Evolutionary conservation across 305 asterid genomes (phyloP).

Genomic region (Vinca major): DNA sequence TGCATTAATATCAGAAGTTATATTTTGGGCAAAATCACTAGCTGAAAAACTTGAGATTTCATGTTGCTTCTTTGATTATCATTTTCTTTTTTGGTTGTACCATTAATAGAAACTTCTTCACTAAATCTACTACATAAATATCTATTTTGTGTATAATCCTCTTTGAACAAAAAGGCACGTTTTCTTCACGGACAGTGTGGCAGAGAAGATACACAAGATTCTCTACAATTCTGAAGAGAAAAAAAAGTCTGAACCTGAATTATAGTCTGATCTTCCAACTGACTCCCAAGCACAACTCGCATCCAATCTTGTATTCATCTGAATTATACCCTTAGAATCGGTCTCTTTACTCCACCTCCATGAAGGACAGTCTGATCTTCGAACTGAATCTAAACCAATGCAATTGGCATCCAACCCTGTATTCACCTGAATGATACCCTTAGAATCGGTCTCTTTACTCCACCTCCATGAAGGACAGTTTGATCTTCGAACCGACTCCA

Average conservation of each 20-base stretch:
- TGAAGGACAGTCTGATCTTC: no score
- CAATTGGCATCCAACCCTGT: no score
- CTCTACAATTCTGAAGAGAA: neutral
- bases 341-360: no score
- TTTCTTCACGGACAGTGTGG: neutral
- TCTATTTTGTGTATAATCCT: neutral
- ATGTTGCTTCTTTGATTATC: neutral
- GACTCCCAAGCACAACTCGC: constrained; percentile 9
- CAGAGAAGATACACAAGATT: neutral
- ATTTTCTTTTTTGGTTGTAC: no score
- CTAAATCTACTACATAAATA: neutral
- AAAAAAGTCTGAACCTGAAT: constrained; percentile 18
- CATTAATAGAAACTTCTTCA: neutral
- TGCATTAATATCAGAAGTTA: neutral
- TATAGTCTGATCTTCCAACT: constrained; percentile 16
- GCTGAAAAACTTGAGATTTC: neutral
- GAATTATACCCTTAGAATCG: no score
- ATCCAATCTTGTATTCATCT: no score
- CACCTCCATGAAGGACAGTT: no score
- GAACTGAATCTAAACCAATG: no score
- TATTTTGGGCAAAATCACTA: neutral
- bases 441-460: no score
- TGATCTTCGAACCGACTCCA: no score
- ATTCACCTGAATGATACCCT: no score
- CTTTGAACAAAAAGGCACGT: neutral